Conservation (phyloP, 2,329 filamentous ascomycete species). For the Zelopaecilomyces penicillatus region DNA sequence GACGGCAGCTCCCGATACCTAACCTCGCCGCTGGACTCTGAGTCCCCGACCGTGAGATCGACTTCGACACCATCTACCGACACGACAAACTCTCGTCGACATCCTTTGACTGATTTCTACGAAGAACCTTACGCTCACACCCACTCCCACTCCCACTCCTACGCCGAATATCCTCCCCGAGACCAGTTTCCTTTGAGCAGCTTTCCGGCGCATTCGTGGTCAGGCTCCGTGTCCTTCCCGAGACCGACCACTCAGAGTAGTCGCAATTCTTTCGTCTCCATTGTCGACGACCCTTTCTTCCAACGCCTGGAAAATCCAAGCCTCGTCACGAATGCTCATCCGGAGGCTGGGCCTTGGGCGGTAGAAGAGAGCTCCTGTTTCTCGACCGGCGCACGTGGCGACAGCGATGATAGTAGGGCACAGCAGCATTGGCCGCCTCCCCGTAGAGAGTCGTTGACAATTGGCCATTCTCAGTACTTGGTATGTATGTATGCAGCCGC, state of each 20-base stretch:
- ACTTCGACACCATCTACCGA: too few species aligned
- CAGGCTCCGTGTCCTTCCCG: conserved; percentile 12
- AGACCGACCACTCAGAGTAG: conserved; percentile 19
- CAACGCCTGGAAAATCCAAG: conserved; percentile 34
- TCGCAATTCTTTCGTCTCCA: conserved; percentile 43
- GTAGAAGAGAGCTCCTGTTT: conserved; percentile 18
- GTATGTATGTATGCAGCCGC: conserved; percentile 20
- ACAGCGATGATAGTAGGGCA: conserved; percentile 32
- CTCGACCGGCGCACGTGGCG: conserved; percentile 17
- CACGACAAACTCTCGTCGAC: too few species aligned
- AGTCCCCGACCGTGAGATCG: conserved; percentile 7
- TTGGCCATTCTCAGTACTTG: conserved; percentile 26
- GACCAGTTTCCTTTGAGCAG: conserved; percentile 9
- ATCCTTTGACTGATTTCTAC: neutral
- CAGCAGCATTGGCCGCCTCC: conserved; percentile 35
- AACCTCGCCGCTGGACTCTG: conserved; percentile 4
- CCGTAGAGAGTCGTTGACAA: conserved; percentile 41
- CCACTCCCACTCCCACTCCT: conserved; percentile 17
- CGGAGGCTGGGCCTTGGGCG: conserved; percentile 15
- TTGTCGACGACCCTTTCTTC: conserved; percentile 49
- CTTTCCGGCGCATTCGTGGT: conserved; percentile 6
- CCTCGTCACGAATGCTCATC: conserved; percentile 18
- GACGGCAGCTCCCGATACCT: conserved; percentile 8
- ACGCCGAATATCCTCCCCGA: conserved; percentile 10
- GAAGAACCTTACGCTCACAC: too few species aligned